Base-by-base conservation (phyloP, 306 rosid species). In the Lagenaria siceraria region DNA sequence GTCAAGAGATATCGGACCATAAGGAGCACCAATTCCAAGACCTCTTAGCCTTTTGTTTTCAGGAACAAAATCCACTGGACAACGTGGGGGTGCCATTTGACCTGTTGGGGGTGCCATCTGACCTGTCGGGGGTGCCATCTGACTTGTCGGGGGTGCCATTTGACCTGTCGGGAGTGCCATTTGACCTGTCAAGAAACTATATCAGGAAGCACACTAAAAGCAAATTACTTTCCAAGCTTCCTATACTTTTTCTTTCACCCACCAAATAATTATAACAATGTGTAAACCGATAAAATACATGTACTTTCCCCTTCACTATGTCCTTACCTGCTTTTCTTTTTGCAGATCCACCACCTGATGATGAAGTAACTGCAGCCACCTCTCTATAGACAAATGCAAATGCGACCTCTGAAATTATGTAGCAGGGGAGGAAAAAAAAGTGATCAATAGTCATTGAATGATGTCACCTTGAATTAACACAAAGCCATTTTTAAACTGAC, bases 1-100 rank as follows among this genome's bases (percentile, higher is more conserved):
- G 84, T 95, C 99, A 78, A 92, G 97, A 76, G 99, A 95, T 80
- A 95, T 77, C 13, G 99, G 97, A 82, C 97, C 98, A 86, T 95
- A 93, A 7, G 97, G 93, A 79, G 92, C 97, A 53, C 99, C 99
- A 77, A 95, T 89, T 78, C 99, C 99, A 82, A 95, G 85, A 40
- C 99, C 99, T 86, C 88, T 95, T 73, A 86, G 79, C 84, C 97
- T 90, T 92, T 95, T 95, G 84, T 76, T 95, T 54, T 88, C 97
- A 65, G 90, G 63, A 58, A 81, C 84, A 70, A 81, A 71, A 55
- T 85, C 96, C 85, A 86, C 99, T 95, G 83, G 43, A 78, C 9
- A 76, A 76, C 62, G n/a, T n/a, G n/a, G n/a, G n/a, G n/a, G n/a
- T n/a, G n/a, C n/a, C 43, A 35, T 65, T 65, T 51, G 2, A 36